These are phyloP conservation scores for Durio zibethinus DNA, from an alignment of 345 rosid genomes.

Conservation along the genomic window DNA sequence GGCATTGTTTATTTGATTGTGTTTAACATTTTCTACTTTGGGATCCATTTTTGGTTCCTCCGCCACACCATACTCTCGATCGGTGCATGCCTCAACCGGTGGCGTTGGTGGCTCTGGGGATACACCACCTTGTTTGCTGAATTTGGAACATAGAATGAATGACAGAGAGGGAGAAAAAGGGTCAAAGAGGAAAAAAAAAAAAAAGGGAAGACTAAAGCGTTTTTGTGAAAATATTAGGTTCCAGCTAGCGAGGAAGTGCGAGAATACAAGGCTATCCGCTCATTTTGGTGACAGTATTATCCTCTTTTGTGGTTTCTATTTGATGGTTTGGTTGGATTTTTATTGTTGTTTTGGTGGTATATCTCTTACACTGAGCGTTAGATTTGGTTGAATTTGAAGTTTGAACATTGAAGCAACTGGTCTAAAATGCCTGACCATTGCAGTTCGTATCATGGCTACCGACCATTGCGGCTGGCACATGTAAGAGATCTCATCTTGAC, in stretches of 20 bases:
- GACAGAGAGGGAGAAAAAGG: neutral
- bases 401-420: neutral
- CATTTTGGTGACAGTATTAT: neutral
- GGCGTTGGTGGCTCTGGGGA: neutral
- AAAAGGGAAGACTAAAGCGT: neutral
- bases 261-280: constrained; percentile 11
- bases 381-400: neutral
- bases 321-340: neutral
- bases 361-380: too few species aligned
- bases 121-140: neutral
- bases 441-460: neutral
- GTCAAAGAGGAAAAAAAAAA: neutral
- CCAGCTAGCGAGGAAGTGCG: neutral
- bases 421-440: neutral
- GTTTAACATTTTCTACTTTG: neutral
- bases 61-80: neutral
- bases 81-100: neutral
- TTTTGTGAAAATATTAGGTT: neutral
- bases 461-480: neutral
- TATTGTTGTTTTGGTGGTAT: neutral
- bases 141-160: neutral
- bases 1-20: neutral
- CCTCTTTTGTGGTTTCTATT: neutral
- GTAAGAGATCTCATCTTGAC: too few species aligned
- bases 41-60: neutral